Conservation (phyloP, 257 asterid genomes). For the Thymus quinquecostatus region DNA sequence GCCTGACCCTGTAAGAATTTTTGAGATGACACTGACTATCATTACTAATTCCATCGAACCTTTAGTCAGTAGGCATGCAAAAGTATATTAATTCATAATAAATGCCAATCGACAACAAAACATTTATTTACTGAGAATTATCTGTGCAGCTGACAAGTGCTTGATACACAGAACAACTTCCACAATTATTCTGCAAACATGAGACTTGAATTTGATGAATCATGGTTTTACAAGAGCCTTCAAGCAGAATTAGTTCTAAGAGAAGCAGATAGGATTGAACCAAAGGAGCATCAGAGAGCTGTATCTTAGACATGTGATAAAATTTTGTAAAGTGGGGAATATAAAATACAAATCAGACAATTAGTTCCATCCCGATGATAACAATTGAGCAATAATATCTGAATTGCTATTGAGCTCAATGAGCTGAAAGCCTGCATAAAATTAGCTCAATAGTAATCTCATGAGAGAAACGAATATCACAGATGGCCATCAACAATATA, state of each 20-base stretch:
- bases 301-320: not conserved
- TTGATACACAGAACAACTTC: not conserved
- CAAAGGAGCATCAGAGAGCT: not conserved
- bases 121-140: not conserved
- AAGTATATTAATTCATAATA: not conserved
- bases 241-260: slow-evolving; percentile 13
- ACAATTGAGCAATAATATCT: too few species aligned
- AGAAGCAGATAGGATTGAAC: not conserved
- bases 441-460: not conserved
- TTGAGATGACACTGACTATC: slow-evolving; percentile 20
- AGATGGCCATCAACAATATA: not conserved
- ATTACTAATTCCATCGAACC: slow-evolving; percentile 4
- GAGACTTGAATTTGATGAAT: slow-evolving; percentile 2
- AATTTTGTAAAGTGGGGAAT: not conserved
- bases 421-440: not conserved
- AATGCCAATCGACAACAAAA: not conserved
- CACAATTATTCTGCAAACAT: not conserved
- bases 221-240: not conserved
- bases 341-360: not conserved
- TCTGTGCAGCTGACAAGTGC: not conserved
- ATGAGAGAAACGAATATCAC: not conserved
- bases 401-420: not conserved
- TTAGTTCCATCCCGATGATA: not conserved
- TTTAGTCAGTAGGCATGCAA: not conserved
- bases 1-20: slow-evolving; percentile 79